Percentiles rank a stretch among this genome's conserved stretches.
These are phyloP conservation scores for Pontederia crassipes DNA, from an alignment of 176 grass and related monocot genomes.

Conservation along the genomic window DNA sequence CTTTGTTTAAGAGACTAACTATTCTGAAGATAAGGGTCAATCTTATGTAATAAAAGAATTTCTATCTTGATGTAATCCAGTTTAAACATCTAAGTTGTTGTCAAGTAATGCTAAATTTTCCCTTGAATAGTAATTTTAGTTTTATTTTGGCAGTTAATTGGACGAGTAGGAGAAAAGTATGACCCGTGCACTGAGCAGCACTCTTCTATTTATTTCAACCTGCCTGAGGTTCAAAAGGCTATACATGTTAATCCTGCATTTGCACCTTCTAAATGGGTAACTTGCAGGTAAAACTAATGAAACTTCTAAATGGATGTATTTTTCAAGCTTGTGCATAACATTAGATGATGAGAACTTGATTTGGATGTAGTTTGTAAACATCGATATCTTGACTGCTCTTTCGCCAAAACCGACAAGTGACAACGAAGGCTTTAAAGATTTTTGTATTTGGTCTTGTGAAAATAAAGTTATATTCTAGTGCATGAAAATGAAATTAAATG, in stretches of 20 bases:
- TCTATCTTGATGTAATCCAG: background rate
- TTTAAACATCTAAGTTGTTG: conserved; percentile 21
- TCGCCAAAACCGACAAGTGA: too few species aligned
- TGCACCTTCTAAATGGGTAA: conserved; percentile 71
- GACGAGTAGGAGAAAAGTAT: conserved; percentile 66
- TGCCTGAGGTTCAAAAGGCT: conserved; percentile 78
- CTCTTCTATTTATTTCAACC: conserved; percentile 92
- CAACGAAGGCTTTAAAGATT: too few species aligned
- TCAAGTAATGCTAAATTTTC: conserved; percentile 8
- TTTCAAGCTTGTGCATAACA: too few species aligned
- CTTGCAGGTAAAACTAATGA: conserved; percentile 57
- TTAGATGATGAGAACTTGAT: too few species aligned
- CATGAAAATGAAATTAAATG: too few species aligned
- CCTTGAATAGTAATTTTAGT: background rate
- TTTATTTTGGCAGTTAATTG: conserved; percentile 50
- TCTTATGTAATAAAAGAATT: background rate
- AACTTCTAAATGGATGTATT: background rate
- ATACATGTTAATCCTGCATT: conserved; percentile 76
- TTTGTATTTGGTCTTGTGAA: too few species aligned
- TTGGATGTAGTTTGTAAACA: too few species aligned
- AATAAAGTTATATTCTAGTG: too few species aligned
- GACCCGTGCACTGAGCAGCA: conserved; percentile 92
- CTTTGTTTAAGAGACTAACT: background rate
- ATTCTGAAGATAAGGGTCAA: too few species aligned
- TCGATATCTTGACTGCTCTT: too few species aligned